These are phyloP conservation scores for Aspergillus sparsus DNA, from an alignment of 495 filamentous ascomycete species.

Conservation along the genomic window DNA sequence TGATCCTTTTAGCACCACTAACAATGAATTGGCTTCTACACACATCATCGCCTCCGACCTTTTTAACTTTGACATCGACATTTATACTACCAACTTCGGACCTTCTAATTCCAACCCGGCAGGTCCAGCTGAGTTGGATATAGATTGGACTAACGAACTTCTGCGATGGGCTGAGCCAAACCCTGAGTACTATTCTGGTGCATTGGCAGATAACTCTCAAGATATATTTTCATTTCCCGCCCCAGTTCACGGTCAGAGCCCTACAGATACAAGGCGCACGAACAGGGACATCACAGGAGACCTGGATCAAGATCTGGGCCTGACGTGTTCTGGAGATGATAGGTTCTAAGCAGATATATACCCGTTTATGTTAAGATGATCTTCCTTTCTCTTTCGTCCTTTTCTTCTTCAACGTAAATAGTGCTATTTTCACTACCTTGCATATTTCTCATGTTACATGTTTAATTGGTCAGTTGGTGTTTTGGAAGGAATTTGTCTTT, in stretches of 20 bases:
- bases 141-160: constrained; percentile 42
- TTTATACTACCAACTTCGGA: constrained; percentile 26
- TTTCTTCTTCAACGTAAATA: not conserved
- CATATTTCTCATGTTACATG: too few relatives aligned
- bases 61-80: constrained; percentile 31
- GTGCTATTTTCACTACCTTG: too few relatives aligned
- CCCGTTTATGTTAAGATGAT: constrained; percentile 4
- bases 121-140: constrained; percentile 24
- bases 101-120: constrained; percentile 12
- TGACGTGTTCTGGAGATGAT: constrained; percentile 36
- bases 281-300: constrained; percentile 43
- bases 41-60: constrained; percentile 16
- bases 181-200: constrained; percentile 10
- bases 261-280: constrained; percentile 1
- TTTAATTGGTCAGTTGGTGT: too few relatives aligned
- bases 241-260: not conserved
- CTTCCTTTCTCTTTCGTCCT: not conserved
- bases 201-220: constrained; percentile 17
- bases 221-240: constrained; percentile 34
- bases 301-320: constrained; percentile 44
- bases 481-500: too few relatives aligned
- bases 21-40: not conserved
- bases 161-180: constrained; percentile 31
- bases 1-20: constrained; percentile 25
- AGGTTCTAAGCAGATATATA: constrained; percentile 35